A percentile compares a stretch with the other conserved stretches of the same genome.
Evolutionary conservation across 1,139 yeast species (phyloP).

Genomic region (Tardiomyces depauwii): DNA sequence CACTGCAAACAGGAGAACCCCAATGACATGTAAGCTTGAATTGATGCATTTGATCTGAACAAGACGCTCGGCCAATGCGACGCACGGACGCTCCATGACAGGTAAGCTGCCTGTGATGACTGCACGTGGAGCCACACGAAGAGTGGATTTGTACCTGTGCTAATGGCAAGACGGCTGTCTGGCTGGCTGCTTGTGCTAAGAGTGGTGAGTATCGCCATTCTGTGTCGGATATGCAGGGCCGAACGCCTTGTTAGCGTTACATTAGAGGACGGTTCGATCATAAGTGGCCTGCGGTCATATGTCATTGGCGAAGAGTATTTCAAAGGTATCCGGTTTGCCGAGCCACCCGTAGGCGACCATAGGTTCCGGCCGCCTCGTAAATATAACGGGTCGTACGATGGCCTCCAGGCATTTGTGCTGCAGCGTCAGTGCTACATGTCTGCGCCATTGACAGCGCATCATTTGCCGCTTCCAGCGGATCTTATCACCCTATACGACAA

Average conservation of each 20-base stretch:
- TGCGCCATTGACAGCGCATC: background rate
- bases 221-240: no score
- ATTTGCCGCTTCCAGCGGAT: background rate
- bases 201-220: no score
- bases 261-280: background rate
- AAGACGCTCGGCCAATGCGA: no score
- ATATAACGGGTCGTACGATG: constrained; percentile 6
- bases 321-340: constrained; percentile 19
- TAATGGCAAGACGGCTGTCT: no score
- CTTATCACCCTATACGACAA: background rate
- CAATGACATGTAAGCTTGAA: no score
- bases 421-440: background rate
- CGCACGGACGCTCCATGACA: no score
- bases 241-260: background rate
- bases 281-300: background rate
- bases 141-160: no score
- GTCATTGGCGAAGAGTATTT: constrained; percentile 9
- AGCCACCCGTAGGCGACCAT: constrained; percentile 15
- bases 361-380: constrained; percentile 16
- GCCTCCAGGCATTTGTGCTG: background rate
- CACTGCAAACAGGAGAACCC: no score
- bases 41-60: no score
- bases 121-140: no score
- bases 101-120: no score
- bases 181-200: no score